These are phyloP conservation scores for Fraxinus quadrangulata DNA, from an alignment of 257 asterid genomes.

Conservation along the genomic window DNA sequence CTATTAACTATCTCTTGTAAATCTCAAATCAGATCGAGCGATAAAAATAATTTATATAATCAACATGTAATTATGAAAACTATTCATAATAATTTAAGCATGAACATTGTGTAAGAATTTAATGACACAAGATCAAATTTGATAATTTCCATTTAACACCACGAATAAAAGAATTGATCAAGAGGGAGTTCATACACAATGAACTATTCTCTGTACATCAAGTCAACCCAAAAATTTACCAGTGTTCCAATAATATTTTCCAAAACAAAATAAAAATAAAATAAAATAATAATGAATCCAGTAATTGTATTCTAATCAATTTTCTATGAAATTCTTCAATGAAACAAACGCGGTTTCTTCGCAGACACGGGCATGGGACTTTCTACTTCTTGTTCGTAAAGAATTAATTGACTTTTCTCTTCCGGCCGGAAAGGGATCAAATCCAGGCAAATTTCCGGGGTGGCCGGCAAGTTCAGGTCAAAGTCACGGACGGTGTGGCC, in stretches of 20 bases:
- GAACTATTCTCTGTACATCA: not conserved
- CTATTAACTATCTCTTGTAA: no score
- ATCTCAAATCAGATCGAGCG: no score
- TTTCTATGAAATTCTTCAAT: not conserved
- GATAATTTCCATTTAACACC: not conserved
- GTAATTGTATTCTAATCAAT: not conserved
- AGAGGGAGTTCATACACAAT: not conserved
- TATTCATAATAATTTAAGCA: not conserved
- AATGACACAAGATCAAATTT: not conserved
- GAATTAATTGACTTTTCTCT: constrained; percentile 6
- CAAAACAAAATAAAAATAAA: not conserved
- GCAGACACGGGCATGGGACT: constrained; percentile 22
- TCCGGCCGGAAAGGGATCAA: constrained; percentile 8
- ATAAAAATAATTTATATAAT: no score
- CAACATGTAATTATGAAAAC: no score
- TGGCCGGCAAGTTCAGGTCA: constrained; percentile 39
- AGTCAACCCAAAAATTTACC: not conserved
- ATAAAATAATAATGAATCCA: not conserved
- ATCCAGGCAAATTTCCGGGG: constrained; percentile 16
- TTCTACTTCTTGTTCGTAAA: constrained; percentile 21
- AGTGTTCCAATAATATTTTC: not conserved
- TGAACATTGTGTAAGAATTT: not conserved
- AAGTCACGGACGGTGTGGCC: constrained; percentile 14
- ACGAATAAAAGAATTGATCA: not conserved
- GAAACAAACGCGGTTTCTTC: constrained; percentile 27